Conservation (phyloP, 1,139 yeast species). For the Lodderomyces margitis region DNA sequence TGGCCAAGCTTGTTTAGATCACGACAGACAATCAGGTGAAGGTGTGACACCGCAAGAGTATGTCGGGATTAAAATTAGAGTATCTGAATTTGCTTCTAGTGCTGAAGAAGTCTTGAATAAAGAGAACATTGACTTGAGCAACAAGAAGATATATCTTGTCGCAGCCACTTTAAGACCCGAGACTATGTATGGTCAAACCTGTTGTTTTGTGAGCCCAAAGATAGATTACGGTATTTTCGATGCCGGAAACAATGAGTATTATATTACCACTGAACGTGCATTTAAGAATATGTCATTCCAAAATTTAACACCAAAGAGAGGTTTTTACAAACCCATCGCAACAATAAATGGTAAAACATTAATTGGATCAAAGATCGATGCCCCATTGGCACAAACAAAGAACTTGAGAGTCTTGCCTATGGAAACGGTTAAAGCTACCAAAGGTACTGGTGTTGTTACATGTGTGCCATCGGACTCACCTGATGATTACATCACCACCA, state of each 20-base stretch:
- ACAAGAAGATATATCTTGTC: conserved; percentile 73
- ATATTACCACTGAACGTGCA: conserved; percentile 92
- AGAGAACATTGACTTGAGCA: conserved; percentile 34
- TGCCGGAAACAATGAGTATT: conserved; percentile 76
- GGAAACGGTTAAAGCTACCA: conserved; percentile 93
- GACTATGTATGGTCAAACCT: conserved; percentile 98
- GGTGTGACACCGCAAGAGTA: conserved; percentile 97
- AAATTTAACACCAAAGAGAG: conserved; percentile 87
- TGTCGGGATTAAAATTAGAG: conserved; percentile 83
- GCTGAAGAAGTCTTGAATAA: conserved; percentile 52
- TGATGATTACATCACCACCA: conserved; percentile 87
- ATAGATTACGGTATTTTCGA: conserved; percentile 88
- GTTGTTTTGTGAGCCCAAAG: conserved; percentile 97
- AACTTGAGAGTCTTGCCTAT: conserved; percentile 88
- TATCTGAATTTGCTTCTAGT: conserved; percentile 58
- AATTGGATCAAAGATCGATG: conserved; percentile 82
- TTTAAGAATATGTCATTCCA: conserved; percentile 97
- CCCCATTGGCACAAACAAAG: conserved; percentile 81
- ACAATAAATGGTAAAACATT: conserved; percentile 68
- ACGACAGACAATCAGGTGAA: conserved; percentile 96
- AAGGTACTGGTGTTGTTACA: conserved; percentile 99
- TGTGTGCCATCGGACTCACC: conserved; percentile 99
- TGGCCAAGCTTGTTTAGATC: conserved; percentile 99
- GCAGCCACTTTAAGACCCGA: conserved; percentile 99
- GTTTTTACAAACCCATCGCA: conserved; percentile 62